phyloP scores from a whole-genome alignment of 495 filamentous ascomycete species.

The Trichoderma erinaceum region DNA sequence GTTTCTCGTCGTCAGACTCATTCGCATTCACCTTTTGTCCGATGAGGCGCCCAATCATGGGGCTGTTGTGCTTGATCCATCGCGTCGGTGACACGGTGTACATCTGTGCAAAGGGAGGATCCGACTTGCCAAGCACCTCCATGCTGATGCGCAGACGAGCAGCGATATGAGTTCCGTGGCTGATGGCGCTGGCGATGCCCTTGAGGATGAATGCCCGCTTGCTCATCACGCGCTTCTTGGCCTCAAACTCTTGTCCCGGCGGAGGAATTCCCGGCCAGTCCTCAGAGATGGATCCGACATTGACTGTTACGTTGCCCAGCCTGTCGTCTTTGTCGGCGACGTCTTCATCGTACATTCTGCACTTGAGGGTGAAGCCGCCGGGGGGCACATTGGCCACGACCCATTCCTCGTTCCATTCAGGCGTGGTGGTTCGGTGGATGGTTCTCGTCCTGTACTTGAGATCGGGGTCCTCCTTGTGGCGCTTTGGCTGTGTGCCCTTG shows the following conservation, averaged over 20 bases:
- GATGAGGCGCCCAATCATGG: slow-evolving; percentile 72
- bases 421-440: slow-evolving; percentile 59
- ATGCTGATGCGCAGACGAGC: slow-evolving; percentile 59
- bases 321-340: slow-evolving; percentile 79
- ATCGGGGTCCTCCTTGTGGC: slow-evolving; percentile 74
- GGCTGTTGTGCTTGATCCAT: slow-evolving; percentile 82
- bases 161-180: slow-evolving; percentile 48
- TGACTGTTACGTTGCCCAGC: slow-evolving; percentile 73
- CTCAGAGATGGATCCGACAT: slow-evolving; percentile 50
- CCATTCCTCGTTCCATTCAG: slow-evolving; percentile 81
- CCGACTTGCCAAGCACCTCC: slow-evolving; percentile 67
- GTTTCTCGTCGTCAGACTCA: slow-evolving; percentile 33
- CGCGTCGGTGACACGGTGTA: slow-evolving; percentile 71
- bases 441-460: slow-evolving; percentile 72
- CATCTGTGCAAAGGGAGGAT: slow-evolving; percentile 64
- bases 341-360: slow-evolving; percentile 83
- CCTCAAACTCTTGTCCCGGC: slow-evolving; percentile 50
- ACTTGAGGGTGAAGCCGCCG: slow-evolving; percentile 73
- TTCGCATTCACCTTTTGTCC: slow-evolving; percentile 62
- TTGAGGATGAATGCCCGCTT: slow-evolving; percentile 75
- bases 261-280: slow-evolving; percentile 63
- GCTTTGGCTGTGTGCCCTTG: slow-evolving; percentile 49
- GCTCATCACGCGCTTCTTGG: slow-evolving; percentile 79
- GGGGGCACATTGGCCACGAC: slow-evolving; percentile 77
- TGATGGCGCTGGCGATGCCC: slow-evolving; percentile 50